Evolutionary conservation across 2,329 filamentous ascomycete genomes (phyloP).

Genomic region (Beauveria pseudobassiana): DNA sequence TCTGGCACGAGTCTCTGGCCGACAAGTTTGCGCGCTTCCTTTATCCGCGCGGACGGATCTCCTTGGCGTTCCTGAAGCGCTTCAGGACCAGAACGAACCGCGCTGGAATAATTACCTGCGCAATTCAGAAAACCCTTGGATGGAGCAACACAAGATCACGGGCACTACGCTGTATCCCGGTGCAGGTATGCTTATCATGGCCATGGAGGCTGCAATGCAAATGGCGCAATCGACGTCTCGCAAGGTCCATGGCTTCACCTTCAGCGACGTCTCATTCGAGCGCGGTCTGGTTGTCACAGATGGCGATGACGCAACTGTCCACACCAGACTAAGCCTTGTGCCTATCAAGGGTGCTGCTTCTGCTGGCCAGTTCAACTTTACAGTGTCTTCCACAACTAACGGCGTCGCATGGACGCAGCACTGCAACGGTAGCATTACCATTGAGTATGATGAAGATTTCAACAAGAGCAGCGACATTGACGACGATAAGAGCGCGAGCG

Average conservation of each 20-base stretch:
- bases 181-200: slow-evolving; percentile 28
- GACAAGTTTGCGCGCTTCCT: slow-evolving; percentile 22
- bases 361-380: not conserved
- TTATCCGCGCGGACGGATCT: slow-evolving; percentile 30
- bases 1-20: slow-evolving; percentile 27
- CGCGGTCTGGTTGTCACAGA: not conserved
- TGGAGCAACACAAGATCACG: slow-evolving; percentile 30
- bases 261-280: not conserved
- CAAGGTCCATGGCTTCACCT: not conserved
- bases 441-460: not conserved
- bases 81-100: slow-evolving; percentile 18
- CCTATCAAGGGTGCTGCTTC: not conserved
- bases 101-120: slow-evolving; percentile 21
- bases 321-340: not conserved
- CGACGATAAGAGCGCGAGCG: not conserved
- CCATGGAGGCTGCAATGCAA: slow-evolving; percentile 21
- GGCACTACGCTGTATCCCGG: slow-evolving; percentile 29
- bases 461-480: not conserved
- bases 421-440: not conserved
- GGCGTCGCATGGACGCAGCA: not conserved
- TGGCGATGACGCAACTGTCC: not conserved
- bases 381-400: not conserved
- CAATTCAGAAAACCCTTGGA: slow-evolving; percentile 26
- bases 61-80: slow-evolving; percentile 23
- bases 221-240: not conserved